Evolutionary conservation across 2,329 filamentous ascomycete genomes (phyloP), one percentile per base, ranked within the genome.

Genomic region (Pyricularia grisea): DNA sequence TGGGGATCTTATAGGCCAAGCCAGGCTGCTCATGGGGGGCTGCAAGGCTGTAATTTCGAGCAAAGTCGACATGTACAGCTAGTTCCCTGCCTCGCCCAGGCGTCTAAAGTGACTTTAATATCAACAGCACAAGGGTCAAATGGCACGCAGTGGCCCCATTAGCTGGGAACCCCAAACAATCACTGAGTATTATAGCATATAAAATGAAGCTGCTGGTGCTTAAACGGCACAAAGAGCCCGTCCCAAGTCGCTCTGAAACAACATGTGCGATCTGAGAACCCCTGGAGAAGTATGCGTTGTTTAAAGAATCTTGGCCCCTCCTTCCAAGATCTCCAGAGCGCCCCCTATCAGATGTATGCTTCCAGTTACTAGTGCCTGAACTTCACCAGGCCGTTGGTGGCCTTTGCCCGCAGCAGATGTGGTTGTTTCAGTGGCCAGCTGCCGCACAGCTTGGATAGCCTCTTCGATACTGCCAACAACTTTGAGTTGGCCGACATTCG

Each of bases 331-430:
- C 1, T 80, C 80, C 72, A 87, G 73, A 11, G 81, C 83, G 14
- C 83, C 85, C 0, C 88, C 87, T 0, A 90, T 85, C 1, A 90
- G 79, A 75, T 90, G 87, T 71, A 90, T 77, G 75, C 88, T 90
- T 2, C 88, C 87, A 3, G 88, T 90, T 66, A 89, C 80, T 30
- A 88, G 66, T 6, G 70, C 75, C 64, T 77, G 70, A 31, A 76
- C 73, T 42, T 73, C 71, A 65, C 70, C 73, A 36, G 60, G 31
- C 70, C 9, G 27, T 73, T 72, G 11, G 69, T 70, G 14, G 72
- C 65, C 3, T 69, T 25, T n/a, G 31, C 55, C 61, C 63, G 69
- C 50, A 68, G 50, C 50, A n/a, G 12, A 33, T n/a, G 30, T 42
- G 2, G 68, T 11, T 50, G 3, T 66, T 25, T 30, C 25, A 14